phyloP scores from a whole-genome alignment of 148 eudicot species.

The Persicaria tinctoria region DNA sequence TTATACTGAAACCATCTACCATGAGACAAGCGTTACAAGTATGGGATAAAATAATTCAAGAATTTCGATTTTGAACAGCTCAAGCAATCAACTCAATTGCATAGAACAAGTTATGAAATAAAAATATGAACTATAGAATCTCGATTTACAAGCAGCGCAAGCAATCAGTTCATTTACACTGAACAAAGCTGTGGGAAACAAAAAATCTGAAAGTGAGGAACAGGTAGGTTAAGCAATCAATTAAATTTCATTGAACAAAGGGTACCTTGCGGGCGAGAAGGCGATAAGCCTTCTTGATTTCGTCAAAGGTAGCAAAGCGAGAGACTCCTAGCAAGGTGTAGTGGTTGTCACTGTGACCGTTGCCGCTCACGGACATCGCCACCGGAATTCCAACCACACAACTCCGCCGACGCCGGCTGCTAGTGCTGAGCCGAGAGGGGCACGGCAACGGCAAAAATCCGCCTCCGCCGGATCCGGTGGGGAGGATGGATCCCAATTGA shows the following conservation, averaged over 20 bases:
- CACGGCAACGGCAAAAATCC: constrained; percentile 11
- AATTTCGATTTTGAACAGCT: too few species aligned
- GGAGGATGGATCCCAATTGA: neutral
- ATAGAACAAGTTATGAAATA: neutral
- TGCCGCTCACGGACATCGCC: constrained; percentile 25
- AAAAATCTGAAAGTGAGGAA: too few species aligned
- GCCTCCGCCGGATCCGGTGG: constrained; percentile 6
- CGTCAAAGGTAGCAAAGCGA: constrained; percentile 46
- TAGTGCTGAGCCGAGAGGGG: neutral
- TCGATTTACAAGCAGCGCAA: neutral
- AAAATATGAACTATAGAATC: neutral
- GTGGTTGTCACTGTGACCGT: constrained; percentile 38
- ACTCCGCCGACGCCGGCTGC: constrained; percentile 13
- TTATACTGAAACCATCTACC: neutral
- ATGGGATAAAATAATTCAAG: neutral
- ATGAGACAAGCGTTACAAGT: neutral
- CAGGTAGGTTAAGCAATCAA: too few species aligned
- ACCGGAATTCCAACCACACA: constrained; percentile 20
- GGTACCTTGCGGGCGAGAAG: constrained; percentile 75
- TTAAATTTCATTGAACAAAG: too few species aligned
- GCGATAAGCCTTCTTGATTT: constrained; percentile 77
- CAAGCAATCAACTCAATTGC: neutral
- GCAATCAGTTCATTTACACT: neutral
- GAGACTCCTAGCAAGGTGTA: constrained; percentile 61
- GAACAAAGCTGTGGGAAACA: too few species aligned